phyloP scores from a whole-genome alignment of 805 yeast species.

The Yarrowia sp. region DNA sequence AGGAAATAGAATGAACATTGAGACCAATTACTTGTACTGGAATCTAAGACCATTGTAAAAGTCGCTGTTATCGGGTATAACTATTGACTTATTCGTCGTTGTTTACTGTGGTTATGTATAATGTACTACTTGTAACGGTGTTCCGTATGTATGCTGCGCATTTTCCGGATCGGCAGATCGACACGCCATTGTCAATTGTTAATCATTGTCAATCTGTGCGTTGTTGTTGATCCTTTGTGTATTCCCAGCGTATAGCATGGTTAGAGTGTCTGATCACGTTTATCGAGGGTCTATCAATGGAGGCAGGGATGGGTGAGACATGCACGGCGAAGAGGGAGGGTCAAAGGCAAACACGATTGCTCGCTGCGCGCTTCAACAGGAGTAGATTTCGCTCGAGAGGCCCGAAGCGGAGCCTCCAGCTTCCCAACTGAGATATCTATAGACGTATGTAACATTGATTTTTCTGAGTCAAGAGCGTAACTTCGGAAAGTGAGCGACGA shows the following conservation, averaged over 20 bases:
- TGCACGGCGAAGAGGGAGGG: constrained; percentile 3
- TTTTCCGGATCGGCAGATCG: constrained; percentile 12
- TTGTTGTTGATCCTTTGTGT: too few relatives aligned
- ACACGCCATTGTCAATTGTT: background rate
- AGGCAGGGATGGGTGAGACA: constrained; percentile 2
- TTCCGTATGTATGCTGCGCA: background rate
- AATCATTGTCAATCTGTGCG: background rate
- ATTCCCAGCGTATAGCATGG: too few relatives aligned
- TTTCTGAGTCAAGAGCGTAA: background rate
- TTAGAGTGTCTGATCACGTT: too few relatives aligned
- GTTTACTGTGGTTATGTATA: background rate
- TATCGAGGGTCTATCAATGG: too few relatives aligned
- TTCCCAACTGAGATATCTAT: background rate
- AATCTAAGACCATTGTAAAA: too few relatives aligned
- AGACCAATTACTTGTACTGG: too few relatives aligned
- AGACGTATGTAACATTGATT: constrained; percentile 7
- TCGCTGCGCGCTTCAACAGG: background rate
- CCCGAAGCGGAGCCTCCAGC: background rate
- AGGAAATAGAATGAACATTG: background rate
- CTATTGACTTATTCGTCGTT: too few relatives aligned
- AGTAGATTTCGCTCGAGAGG: background rate
- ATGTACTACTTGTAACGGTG: background rate
- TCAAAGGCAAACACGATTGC: constrained; percentile 3
- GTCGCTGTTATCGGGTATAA: too few relatives aligned
- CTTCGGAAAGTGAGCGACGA: background rate